Evolutionary conservation across 148 eudicot genomes (phyloP).

Genomic region (Arbutus unedo): DNA sequence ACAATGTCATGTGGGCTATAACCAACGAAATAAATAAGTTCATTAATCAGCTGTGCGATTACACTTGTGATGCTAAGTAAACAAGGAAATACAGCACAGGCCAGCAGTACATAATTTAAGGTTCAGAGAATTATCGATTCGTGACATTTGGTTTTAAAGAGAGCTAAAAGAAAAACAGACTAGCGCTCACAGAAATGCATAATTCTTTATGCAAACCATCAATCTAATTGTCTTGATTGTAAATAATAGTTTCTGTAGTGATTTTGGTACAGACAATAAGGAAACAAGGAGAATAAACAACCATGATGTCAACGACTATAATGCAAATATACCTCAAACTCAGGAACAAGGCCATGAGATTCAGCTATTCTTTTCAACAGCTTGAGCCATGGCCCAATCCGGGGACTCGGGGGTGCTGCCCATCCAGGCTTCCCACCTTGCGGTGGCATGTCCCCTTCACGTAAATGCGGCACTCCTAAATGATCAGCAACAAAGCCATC

Average conservation of each 20-base stretch:
- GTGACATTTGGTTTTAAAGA: neutral
- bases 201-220: neutral
- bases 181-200: neutral
- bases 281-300: neutral
- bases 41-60: neutral
- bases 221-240: neutral
- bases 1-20: neutral
- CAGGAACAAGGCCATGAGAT: conserved; percentile 63
- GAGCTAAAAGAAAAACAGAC: neutral
- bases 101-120: neutral
- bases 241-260: neutral
- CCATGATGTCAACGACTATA: neutral
- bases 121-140: neutral
- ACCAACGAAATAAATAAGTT: neutral
- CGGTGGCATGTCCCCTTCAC: conserved; percentile 75
- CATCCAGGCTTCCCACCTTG: conserved; percentile 92
- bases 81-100: conserved; percentile 1
- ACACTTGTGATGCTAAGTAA: neutral
- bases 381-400: conserved; percentile 73
- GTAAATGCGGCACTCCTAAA: conserved; percentile 83
- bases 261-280: no score
- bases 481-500: neutral
- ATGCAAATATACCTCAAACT: conserved; percentile 62
- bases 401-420: conserved; percentile 84
- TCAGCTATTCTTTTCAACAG: conserved; percentile 65